Percentiles rank a stretch among this genome's conserved stretches.
phyloP scores from a whole-genome alignment of 306 rosid genomes.

The Prunus armeniaca region DNA sequence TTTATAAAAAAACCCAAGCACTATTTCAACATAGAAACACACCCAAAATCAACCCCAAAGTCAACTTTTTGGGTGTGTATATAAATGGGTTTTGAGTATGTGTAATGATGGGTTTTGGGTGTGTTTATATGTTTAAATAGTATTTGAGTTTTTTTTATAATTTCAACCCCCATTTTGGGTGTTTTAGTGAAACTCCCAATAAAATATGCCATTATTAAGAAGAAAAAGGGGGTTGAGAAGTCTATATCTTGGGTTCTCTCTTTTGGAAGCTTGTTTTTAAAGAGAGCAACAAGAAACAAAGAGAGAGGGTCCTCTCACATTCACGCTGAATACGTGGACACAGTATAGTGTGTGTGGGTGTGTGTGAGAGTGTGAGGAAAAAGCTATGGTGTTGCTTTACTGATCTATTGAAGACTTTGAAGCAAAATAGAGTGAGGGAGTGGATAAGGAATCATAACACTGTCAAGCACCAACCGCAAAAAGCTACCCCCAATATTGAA shows the following conservation, averaged over 20 bases:
- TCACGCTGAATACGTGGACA: not conserved
- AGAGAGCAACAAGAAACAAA: not conserved
- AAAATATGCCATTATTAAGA: not conserved
- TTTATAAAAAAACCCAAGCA: too few species aligned
- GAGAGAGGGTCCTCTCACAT: not conserved
- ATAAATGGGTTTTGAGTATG: too few species aligned
- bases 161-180: too few species aligned
- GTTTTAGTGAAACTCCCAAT: too few species aligned
- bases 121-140: too few species aligned
- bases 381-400: conserved; percentile 16
- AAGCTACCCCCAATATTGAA: not conserved
- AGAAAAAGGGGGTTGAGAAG: not conserved
- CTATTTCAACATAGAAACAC: too few species aligned
- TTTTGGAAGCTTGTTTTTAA: conserved; percentile 13
- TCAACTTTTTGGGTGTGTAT: too few species aligned
- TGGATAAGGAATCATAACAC: conserved; percentile 54
- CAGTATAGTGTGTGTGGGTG: not conserved
- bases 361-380: not conserved
- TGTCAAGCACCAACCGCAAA: conserved; percentile 35
- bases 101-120: too few species aligned
- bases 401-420: conserved; percentile 39
- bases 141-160: too few species aligned
- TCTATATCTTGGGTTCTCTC: not conserved
- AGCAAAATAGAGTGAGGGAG: conserved; percentile 27
- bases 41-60: too few species aligned